Percentiles rank a stretch among this genome's conserved stretches.
Evolutionary conservation across 306 rosid genomes (phyloP).

Genomic region (Myrica gale): DNA sequence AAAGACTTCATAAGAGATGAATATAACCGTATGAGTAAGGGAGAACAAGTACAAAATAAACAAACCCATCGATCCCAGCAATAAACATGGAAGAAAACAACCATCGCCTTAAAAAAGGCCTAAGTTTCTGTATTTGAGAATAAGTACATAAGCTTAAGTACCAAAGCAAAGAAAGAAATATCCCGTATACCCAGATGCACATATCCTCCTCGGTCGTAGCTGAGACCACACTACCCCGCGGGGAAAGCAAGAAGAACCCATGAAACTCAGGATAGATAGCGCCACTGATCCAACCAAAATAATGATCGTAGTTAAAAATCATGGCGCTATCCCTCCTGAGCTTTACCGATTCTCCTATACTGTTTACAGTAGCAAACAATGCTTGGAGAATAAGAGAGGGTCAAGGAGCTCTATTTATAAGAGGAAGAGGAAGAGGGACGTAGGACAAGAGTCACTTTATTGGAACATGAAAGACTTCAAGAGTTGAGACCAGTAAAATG

Average conservation of each 20-base stretch:
- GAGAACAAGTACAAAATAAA: neutral
- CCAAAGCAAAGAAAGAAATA: neutral
- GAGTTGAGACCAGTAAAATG: neutral
- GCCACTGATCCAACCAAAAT: slow-evolving; percentile 29
- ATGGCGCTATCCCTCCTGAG: slow-evolving; percentile 98
- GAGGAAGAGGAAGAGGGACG: slow-evolving; percentile 16
- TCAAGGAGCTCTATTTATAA: slow-evolving; percentile 47
- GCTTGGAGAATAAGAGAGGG: neutral
- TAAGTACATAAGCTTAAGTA: neutral
- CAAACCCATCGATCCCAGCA: neutral
- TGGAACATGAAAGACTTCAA: slow-evolving; percentile 23
- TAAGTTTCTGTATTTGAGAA: neutral
- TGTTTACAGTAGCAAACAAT: neutral
- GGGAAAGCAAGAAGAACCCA: slow-evolving; percentile 48
- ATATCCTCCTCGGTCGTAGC: neutral
- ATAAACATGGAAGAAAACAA: neutral
- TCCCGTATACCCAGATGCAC: neutral
- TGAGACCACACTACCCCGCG: neutral
- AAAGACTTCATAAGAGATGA: neutral
- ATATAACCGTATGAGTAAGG: neutral
- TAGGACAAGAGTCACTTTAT: slow-evolving; percentile 19
- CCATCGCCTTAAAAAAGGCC: neutral
- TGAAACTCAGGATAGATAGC: slow-evolving; percentile 91
- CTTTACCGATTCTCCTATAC: slow-evolving; percentile 62
- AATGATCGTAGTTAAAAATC: neutral